These are phyloP conservation scores for Hortiboletus campestris DNA, from an alignment of 768 basidiomycete species.

Conservation along the genomic window DNA sequence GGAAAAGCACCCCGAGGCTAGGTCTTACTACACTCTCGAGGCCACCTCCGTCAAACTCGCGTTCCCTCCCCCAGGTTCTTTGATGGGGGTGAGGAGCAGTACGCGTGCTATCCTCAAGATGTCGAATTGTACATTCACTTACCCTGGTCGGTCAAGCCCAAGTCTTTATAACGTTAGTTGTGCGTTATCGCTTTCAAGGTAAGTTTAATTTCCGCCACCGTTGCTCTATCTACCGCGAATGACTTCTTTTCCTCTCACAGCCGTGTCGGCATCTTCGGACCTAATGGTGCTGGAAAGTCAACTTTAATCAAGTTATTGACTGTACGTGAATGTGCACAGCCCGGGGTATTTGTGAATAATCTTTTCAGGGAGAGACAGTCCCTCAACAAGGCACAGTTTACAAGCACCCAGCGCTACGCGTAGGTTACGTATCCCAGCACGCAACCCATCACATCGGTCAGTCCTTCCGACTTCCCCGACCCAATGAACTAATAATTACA, in stretches of 20 bases:
- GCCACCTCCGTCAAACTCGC: slow-evolving; percentile 93
- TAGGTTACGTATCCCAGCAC: slow-evolving; percentile 97
- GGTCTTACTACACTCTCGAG: slow-evolving; percentile 94
- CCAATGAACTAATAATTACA: slow-evolving; percentile 21
- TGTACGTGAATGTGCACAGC: slow-evolving; percentile 38
- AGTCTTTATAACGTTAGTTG: slow-evolving; percentile 88
- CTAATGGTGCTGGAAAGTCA: slow-evolving; percentile 95
- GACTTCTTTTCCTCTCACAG: slow-evolving; percentile 40
- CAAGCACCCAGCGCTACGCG: slow-evolving; percentile 91
- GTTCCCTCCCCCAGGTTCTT: slow-evolving; percentile 92
- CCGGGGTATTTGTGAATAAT: slow-evolving; percentile 7
- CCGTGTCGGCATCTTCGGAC: slow-evolving; percentile 88
- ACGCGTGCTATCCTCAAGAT: slow-evolving; percentile 96
- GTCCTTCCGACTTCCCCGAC: slow-evolving; percentile 17
- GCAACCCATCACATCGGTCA: slow-evolving; percentile 93
- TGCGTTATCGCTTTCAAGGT: slow-evolving; percentile 91
- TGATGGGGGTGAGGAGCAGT: slow-evolving; percentile 96
- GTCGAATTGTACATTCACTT: slow-evolving; percentile 88
- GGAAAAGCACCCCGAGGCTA: slow-evolving; percentile 85
- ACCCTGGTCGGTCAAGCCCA: slow-evolving; percentile 78
- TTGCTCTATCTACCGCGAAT: slow-evolving; percentile 12
- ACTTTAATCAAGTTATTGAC: slow-evolving; percentile 94
- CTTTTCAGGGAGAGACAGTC: slow-evolving; percentile 74
- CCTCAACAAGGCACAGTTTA: slow-evolving; percentile 91
- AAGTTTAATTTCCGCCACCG: slow-evolving; percentile 30